A percentile compares a stretch with the other conserved stretches of the same genome.
Conservation (phyloP, 192 early-diverging fungal genomes). For the Rhizophagus clarus region DNA sequence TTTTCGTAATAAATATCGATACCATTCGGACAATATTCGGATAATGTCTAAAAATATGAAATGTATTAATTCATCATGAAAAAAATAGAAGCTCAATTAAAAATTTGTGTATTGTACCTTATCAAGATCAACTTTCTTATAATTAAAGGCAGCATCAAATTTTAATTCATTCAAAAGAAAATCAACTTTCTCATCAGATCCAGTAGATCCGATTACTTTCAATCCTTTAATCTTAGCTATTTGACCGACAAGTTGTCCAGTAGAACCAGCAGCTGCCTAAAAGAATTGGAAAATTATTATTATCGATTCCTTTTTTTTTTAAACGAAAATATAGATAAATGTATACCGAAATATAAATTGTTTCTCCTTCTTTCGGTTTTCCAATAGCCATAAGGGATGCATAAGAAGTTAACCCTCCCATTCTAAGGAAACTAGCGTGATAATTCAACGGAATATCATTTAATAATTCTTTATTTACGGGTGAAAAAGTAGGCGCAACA, state of each 20-base stretch:
- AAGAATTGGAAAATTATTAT: not conserved
- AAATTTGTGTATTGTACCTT: not conserved
- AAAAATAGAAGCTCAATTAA: too few relatives aligned
- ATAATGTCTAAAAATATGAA: slow-evolving; percentile 61
- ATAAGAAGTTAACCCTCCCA: slow-evolving; percentile 61
- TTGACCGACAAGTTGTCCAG: slow-evolving; percentile 73
- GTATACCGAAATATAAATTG: slow-evolving; percentile 68
- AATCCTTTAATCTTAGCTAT: slow-evolving; percentile 73
- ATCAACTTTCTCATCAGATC: slow-evolving; percentile 74
- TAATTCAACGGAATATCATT: slow-evolving; percentile 33
- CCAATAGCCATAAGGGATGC: slow-evolving; percentile 62
- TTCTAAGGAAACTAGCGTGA: slow-evolving; percentile 48
- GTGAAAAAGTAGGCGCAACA: too few relatives aligned
- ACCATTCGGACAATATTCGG: slow-evolving; percentile 69
- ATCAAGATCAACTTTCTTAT: slow-evolving; percentile 63
- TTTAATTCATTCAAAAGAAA: slow-evolving; percentile 62
- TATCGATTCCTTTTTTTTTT: not conserved
- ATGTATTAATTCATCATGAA: not conserved
- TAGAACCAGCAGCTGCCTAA: slow-evolving; percentile 78
- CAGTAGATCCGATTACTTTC: slow-evolving; percentile 74
- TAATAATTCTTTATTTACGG: too few relatives aligned
- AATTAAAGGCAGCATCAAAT: slow-evolving; percentile 85
- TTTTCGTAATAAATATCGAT: slow-evolving; percentile 89
- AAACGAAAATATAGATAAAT: not conserved
- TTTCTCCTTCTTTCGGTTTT: slow-evolving; percentile 82